Conservation (phyloP, 768 basidiomycete genomes). For the Russula brevipes region DNA sequence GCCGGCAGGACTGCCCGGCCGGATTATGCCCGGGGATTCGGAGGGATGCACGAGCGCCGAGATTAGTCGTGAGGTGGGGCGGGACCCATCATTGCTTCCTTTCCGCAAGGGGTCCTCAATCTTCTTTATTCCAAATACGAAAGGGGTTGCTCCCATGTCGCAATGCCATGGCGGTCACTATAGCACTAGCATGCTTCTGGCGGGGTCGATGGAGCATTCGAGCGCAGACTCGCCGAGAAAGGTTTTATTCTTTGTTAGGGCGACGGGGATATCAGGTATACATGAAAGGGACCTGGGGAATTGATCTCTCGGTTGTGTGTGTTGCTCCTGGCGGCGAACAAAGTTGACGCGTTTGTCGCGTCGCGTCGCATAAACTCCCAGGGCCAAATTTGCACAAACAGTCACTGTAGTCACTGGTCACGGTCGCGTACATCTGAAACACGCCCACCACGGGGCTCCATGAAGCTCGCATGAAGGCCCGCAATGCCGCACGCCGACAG, state of each 20-base stretch:
- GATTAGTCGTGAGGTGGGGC: neutral
- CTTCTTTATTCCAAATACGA: neutral
- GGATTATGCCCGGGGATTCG: neutral
- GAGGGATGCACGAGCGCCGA: neutral
- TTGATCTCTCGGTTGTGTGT: too few species aligned
- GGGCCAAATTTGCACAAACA: too few species aligned
- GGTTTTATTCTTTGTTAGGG: neutral
- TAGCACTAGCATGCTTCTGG: neutral
- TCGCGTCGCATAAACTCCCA: too few species aligned
- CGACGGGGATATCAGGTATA: neutral
- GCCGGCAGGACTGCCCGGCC: conserved; percentile 3
- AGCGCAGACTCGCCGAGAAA: neutral
- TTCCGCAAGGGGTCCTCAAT: conserved; percentile 1
- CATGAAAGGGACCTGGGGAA: too few species aligned
- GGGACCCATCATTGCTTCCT: conserved; percentile 3
- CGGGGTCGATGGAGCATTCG: neutral
- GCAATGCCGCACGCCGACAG: too few species aligned
- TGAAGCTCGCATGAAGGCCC: too few species aligned
- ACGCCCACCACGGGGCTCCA: too few species aligned
- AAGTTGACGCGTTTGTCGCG: too few species aligned
- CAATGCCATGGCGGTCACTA: neutral
- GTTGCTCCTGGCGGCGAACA: too few species aligned
- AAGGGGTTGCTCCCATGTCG: neutral
- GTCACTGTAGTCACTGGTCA: too few species aligned
- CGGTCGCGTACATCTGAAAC: too few species aligned